phyloP scores from a whole-genome alignment of 495 filamentous ascomycete species.

The Daldinia vernicosa region DNA sequence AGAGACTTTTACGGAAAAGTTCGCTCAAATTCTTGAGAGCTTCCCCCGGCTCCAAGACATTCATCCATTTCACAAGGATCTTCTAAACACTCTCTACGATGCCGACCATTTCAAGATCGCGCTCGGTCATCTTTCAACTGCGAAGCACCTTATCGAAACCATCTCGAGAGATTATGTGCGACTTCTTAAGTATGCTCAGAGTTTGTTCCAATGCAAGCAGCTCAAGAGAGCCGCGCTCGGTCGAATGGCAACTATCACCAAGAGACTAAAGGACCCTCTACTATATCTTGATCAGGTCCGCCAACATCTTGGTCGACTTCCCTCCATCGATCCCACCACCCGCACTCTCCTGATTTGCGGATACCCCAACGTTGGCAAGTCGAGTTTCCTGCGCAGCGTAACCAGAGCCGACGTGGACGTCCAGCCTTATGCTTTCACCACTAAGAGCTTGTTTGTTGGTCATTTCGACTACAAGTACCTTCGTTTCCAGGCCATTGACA shows the following conservation, averaged over 20 bases:
- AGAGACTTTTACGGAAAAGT: constrained; percentile 95
- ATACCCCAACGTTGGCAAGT: constrained; percentile 98
- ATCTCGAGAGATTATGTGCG: constrained; percentile 83
- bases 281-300: constrained; percentile 97
- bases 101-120: constrained; percentile 98
- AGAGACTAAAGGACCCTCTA: constrained; percentile 90
- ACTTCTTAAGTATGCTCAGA: constrained; percentile 81
- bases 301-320: constrained; percentile 95
- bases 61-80: constrained; percentile 89
- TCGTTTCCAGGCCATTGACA: constrained; percentile 83
- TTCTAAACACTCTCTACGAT: constrained; percentile 81
- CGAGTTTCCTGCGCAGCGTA: constrained; percentile 88
- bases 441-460: constrained; percentile 95
- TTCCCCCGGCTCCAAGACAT: constrained; percentile 95
- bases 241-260: constrained; percentile 95
- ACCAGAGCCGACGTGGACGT: constrained; percentile 97
- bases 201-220: constrained; percentile 94
- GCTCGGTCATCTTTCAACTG: constrained; percentile 92
- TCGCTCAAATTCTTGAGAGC: constrained; percentile 85
- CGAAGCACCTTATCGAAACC: constrained; percentile 95
- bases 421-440: constrained; percentile 98
- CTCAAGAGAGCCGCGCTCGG: constrained; percentile 89
- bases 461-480: constrained; percentile 99
- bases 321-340: constrained; percentile 97
- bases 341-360: constrained; percentile 94